Base-by-base conservation (phyloP, 1,284 basidiomycete species). In the Apiotrichum mycotoxinovorans region DNA sequence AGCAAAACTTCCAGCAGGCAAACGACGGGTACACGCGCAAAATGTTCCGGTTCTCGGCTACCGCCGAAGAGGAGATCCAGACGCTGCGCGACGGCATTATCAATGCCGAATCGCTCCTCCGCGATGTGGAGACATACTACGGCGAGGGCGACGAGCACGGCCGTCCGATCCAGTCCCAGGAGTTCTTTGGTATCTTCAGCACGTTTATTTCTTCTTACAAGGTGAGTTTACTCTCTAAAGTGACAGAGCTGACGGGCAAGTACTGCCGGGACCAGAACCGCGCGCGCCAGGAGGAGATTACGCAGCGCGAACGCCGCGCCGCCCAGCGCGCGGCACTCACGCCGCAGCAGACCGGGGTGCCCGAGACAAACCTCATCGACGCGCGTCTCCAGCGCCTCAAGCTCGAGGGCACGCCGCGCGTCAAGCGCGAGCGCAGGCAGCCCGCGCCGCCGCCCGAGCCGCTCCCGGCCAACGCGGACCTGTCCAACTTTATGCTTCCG, bases 121-220 rank as follows among this genome's bases (percentile, higher is more conserved):
- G 82, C 20, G 89, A 94, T 57, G 90, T 90, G 18, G 82, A 93
- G 60, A 86, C 82, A 52, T 94, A 91, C 71, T 97, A 90, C 68
- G 92, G 92, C 22, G 93, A 97, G 75, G 91, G 93, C 45, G 87
- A 89, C 66, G 90, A 89, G 77, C 70, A 73, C 58, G 71, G 74
- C 18, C 60, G 73, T 15, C 70, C 70, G 2, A 62, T 73, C 26
- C 75, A 68, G 56, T 71, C 71, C 60, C 70, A 76, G 54, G 91
- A 95, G 69, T 97, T 96, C 78, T 97, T 91, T 77, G 90, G 86
- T 18, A 87, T 94, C 67, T 95, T 96, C 83, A 91, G 94, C 78
- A 94, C 89, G 2, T 96, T 96, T 68, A 84, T 92, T 25, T 92
- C 88, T 0, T 93, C 91, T 1, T 96, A 93, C 77, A 87, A 83